A percentile compares a stretch with the other conserved stretches of the same genome.
Conservation (phyloP, 192 early-diverging fungal species). For the Allomyces macrogynus region DNA sequence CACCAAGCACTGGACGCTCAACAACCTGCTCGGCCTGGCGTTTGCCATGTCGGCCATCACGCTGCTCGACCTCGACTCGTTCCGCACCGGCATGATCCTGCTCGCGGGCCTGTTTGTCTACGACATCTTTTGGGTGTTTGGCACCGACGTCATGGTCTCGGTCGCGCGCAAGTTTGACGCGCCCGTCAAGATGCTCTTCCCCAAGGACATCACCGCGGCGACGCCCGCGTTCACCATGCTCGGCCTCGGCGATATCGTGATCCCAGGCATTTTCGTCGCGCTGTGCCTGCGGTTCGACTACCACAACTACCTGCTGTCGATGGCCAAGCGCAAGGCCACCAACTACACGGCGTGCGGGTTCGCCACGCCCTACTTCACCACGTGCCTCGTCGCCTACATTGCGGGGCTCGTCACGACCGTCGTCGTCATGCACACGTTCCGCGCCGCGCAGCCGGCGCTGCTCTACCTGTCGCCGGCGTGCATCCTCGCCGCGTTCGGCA, state of each 20-base stretch:
- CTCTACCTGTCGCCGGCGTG: constrained; percentile 94
- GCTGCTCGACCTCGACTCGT: constrained; percentile 77
- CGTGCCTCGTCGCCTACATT: constrained; percentile 60
- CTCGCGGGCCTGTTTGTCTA: constrained; percentile 85
- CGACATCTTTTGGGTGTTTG: constrained; percentile 99
- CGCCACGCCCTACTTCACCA: constrained; percentile 70
- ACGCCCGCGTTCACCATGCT: constrained; percentile 63
- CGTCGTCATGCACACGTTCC: constrained; percentile 82
- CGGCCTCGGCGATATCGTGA: constrained; percentile 89
- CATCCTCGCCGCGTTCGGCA: constrained; percentile 58
- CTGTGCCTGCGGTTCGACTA: constrained; percentile 80
- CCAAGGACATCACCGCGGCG: constrained; percentile 35
- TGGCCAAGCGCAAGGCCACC: constrained; percentile 24
- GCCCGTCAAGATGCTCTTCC: constrained; percentile 87
- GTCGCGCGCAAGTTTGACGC: constrained; percentile 92
- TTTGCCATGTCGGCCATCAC: constrained; percentile 70
- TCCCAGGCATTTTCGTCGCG: constrained; percentile 87
- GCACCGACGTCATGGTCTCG: constrained; percentile 93
- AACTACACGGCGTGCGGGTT: constrained; percentile 36
- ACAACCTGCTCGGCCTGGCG: constrained; percentile 70
- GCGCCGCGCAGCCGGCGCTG: constrained; percentile 89
- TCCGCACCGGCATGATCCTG: constrained; percentile 89
- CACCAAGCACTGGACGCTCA: constrained; percentile 84
- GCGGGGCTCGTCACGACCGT: constrained; percentile 73
- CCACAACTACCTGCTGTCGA: constrained; percentile 38